Base-by-base conservation (phyloP, 306 rosid species). In the Dryas octopetala region DNA sequence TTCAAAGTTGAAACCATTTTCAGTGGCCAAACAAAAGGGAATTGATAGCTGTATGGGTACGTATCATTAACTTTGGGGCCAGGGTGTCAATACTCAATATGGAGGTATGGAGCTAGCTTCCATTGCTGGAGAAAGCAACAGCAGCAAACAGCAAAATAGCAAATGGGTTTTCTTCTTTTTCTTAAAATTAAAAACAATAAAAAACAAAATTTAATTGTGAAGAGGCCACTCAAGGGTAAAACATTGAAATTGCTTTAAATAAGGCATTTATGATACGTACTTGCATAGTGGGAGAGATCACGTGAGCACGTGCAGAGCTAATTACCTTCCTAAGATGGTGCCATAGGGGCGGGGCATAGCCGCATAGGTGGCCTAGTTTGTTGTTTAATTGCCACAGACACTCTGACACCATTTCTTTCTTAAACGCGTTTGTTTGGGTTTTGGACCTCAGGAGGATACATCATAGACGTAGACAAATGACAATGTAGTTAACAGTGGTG, bases 291-390 rank as follows among this genome's bases (percentile, higher is more conserved):
- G 32, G 74, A 83, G 80, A 58, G 63, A 78, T 86, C 87, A 88
- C 84, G 86, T 86, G 91, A 81, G 59, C 80, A 78, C 61, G 73
- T 78, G 77, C 59, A 78, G 65, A 71, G 64, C 50, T 74, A 32
- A 47, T 23, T 63, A 62, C 53, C 66, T 52, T 51, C 50, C 48
- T 60, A 15, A 51, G 81, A 61, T 59, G 15, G 50, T 59, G 61
- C 9, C 73, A 17, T 53, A 2, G 41, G 19, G 66, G 23, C 23
- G 23, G 23, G 23, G 23, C 23, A 23, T n/a, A n/a, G n/a, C n/a
- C n/a, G n/a, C n/a, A n/a, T 23, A 23, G 23, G 44, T 62, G 66
- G 41, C 60, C 60, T 9, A 40, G 74, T 38, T 70, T 69, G 74
- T 6, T 60, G 68, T 77, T 69, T 32, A 32, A 32, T 32, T 15